Percentiles rank a stretch among this genome's conserved stretches.
These are phyloP conservation scores for Rhodotorula babjevae DNA, from an alignment of 768 basidiomycete species.

Conservation along the genomic window DNA sequence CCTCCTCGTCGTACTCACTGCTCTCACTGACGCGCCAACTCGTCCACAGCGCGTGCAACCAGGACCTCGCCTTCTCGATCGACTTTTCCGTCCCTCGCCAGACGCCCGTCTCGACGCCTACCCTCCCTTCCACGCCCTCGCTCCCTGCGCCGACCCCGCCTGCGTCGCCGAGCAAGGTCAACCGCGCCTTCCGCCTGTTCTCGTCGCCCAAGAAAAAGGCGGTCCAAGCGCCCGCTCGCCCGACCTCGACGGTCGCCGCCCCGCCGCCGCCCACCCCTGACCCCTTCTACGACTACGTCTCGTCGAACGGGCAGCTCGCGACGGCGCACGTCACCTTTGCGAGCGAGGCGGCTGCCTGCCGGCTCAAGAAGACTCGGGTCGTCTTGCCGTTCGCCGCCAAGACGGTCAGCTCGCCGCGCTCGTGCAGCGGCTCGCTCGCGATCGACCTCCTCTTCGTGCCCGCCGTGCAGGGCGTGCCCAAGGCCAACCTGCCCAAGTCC, in stretches of 20 bases:
- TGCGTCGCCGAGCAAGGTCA: slow-evolving; percentile 62
- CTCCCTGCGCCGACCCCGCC: slow-evolving; percentile 53
- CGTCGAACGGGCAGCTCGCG: slow-evolving; percentile 79
- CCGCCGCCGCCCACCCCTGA: slow-evolving; percentile 54
- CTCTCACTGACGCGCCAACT: background rate
- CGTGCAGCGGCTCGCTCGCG: slow-evolving; percentile 54
- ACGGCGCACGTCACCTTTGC: slow-evolving; percentile 84
- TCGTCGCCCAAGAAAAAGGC: slow-evolving; percentile 50
- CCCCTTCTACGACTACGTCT: slow-evolving; percentile 75
- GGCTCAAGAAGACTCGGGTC: slow-evolving; percentile 77
- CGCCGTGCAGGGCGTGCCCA: slow-evolving; percentile 72
- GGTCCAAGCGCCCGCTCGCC: slow-evolving; percentile 15
- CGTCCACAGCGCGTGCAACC: slow-evolving; percentile 70
- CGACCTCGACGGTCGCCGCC: slow-evolving; percentile 35
- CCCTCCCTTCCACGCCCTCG: slow-evolving; percentile 48
- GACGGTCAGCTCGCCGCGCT: slow-evolving; percentile 30
- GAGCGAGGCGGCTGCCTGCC: slow-evolving; percentile 74
- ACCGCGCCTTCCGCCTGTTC: slow-evolving; percentile 47
- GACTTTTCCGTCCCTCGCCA: slow-evolving; percentile 80
- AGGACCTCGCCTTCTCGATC: slow-evolving; percentile 89
- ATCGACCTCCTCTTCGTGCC: slow-evolving; percentile 77
- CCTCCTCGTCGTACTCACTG: background rate
- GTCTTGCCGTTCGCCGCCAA: slow-evolving; percentile 58
- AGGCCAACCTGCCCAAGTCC: slow-evolving; percentile 77
- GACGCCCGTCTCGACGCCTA: slow-evolving; percentile 43